phyloP scores from a whole-genome alignment of 352 stramenopile genomes.

The Phytophthora fragariaefolia region DNA sequence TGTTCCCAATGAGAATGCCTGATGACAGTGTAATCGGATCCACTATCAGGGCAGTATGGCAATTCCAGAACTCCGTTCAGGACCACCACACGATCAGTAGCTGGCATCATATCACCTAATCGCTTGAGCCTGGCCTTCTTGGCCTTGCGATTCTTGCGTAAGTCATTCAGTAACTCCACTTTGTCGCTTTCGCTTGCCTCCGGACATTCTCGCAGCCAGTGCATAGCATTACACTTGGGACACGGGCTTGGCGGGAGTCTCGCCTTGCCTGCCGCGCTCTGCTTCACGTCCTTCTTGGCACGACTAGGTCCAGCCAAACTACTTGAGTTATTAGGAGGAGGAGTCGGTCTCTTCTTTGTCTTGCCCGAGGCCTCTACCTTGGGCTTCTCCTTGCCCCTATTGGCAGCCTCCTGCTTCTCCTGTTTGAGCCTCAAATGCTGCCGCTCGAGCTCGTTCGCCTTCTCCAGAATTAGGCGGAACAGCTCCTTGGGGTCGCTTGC shows the following conservation, averaged over 20 bases:
- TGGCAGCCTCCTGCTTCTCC: not conserved
- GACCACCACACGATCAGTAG: not conserved
- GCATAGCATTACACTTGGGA: not conserved
- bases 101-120: not conserved
- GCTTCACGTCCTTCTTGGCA: not conserved
- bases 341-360: too few species aligned
- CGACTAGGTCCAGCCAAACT: too few species aligned
- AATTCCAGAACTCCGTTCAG: not conserved
- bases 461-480: slow-evolving; percentile 7
- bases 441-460: slow-evolving; percentile 2
- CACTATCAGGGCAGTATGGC: not conserved
- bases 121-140: not conserved
- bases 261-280: not conserved
- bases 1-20: not conserved
- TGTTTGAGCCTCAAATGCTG: not conserved
- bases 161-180: not conserved
- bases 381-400: too few species aligned
- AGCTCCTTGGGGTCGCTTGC: not conserved
- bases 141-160: not conserved
- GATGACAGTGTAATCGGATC: slow-evolving; percentile 6
- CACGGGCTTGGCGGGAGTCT: not conserved
- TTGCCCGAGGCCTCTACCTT: too few species aligned
- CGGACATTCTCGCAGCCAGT: not conserved
- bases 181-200: not conserved
- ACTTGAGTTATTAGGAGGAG: too few species aligned